Conservation (phyloP, 768 basidiomycete species). For the Xanthoconium purpureum region DNA sequence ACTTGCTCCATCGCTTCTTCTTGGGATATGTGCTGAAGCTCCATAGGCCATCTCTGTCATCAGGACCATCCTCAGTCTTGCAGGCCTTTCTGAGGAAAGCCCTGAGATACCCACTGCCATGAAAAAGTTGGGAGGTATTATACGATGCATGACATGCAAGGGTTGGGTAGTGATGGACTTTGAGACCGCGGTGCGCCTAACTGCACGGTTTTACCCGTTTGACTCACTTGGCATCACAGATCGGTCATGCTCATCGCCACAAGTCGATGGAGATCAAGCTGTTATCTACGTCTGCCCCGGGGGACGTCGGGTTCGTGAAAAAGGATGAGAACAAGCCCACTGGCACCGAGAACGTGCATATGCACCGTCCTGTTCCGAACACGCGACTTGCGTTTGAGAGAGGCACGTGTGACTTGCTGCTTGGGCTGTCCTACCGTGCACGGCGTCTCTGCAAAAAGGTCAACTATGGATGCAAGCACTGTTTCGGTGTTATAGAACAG, state of each 20-base stretch:
- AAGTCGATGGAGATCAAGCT: constrained; percentile 45
- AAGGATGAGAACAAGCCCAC: no score
- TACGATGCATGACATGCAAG: constrained; percentile 51
- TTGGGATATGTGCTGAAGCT: neutral
- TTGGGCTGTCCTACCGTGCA: constrained; percentile 19
- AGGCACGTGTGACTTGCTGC: constrained; percentile 20
- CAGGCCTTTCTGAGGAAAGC: constrained; percentile 32
- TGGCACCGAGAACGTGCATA: no score
- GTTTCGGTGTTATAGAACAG: constrained; percentile 20
- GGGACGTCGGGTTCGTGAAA: neutral
- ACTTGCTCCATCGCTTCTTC: neutral
- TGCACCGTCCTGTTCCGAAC: fast-evolving
- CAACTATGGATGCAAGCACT: constrained; percentile 56
- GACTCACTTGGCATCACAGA: constrained; percentile 33
- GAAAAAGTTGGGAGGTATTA: constrained; percentile 25
- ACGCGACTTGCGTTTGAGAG: constrained; percentile 18
- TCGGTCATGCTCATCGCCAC: constrained; percentile 65
- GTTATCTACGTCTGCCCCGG: neutral
- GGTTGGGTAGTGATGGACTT: constrained; percentile 48
- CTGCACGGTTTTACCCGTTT: neutral
- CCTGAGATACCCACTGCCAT: constrained; percentile 20
- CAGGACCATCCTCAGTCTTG: constrained; percentile 35
- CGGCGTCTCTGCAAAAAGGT: constrained; percentile 33
- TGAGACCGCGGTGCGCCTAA: constrained; percentile 41
- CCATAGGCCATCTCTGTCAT: constrained; percentile 48